Evolutionary conservation across 352 stramenopile genomes (phyloP).

Genomic region (Pythium insidiosum): DNA sequence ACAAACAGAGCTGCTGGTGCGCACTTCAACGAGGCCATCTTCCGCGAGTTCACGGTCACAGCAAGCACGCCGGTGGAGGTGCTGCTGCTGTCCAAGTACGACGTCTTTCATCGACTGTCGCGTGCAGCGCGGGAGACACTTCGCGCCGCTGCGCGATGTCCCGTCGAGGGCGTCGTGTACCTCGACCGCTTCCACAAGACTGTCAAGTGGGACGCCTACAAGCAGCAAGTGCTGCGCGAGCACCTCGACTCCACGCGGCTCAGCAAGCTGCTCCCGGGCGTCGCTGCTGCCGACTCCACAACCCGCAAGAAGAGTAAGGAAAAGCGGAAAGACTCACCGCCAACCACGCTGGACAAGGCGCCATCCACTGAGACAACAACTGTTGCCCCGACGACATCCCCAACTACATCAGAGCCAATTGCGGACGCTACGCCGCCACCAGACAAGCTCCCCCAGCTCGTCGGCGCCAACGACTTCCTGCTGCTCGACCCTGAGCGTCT

Average conservation of each 20-base stretch:
- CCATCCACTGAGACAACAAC: not conserved
- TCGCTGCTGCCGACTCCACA: not conserved
- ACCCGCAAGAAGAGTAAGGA: not conserved
- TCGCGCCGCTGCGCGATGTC: constrained; percentile 28
- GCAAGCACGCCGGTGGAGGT: constrained; percentile 62
- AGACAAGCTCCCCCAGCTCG: constrained; percentile 8
- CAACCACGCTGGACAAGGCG: not conserved
- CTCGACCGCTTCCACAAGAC: constrained; percentile 67
- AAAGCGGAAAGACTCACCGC: not conserved
- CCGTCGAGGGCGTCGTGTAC: constrained; percentile 47
- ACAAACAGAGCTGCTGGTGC: constrained; percentile 47
- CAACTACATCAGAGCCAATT: not conserved
- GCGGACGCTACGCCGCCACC: not conserved
- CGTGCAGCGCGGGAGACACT: constrained; percentile 43
- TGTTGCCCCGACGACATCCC: not conserved
- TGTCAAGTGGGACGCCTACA: constrained; percentile 53
- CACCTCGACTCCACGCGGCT: constrained; percentile 43
- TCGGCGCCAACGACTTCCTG: constrained; percentile 54
- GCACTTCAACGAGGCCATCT: constrained; percentile 60
- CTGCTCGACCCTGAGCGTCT: constrained; percentile 21
- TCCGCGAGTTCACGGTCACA: constrained; percentile 52
- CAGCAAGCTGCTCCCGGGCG: constrained; percentile 25
- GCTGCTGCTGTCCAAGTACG: constrained; percentile 68
- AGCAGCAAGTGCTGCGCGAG: constrained; percentile 32
- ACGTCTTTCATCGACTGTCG: constrained; percentile 68